Conservation (phyloP, 2,329 filamentous ascomycete genomes). For the Apiospora phragmitis region DNA sequence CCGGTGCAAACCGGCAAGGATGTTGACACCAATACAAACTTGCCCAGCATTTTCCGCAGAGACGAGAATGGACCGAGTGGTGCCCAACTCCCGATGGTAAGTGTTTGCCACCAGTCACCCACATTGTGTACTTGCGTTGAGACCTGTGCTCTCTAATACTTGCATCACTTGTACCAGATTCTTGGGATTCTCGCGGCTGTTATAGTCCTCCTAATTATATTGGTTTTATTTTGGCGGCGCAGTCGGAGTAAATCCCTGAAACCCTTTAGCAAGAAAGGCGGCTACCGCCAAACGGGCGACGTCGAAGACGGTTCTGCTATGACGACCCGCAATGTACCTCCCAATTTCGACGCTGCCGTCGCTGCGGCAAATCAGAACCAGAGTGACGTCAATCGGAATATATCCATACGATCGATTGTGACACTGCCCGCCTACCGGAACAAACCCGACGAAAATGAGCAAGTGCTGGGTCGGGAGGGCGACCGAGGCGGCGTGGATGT, state of each 20-base stretch:
- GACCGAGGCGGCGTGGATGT: constrained; percentile 90
- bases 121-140: no score
- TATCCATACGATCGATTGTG: constrained; percentile 89
- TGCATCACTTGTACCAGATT: not conserved
- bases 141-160: not conserved
- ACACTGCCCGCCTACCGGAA: constrained; percentile 84
- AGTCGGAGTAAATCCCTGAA: not conserved
- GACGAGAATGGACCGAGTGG: not conserved
- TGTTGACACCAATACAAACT: not conserved
- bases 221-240: not conserved
- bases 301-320: constrained; percentile 15
- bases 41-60: not conserved
- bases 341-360: constrained; percentile 22
- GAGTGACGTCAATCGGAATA: constrained; percentile 70
- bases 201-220: not conserved
- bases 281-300: constrained; percentile 29
- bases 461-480: constrained; percentile 83
- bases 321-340: constrained; percentile 15
- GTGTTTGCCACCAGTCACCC: not conserved
- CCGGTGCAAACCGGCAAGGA: not conserved
- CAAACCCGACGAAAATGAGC: constrained; percentile 72
- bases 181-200: not conserved
- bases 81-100: not conserved
- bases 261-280: constrained; percentile 25
- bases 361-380: constrained; percentile 25